Evolutionary conservation across 805 yeast genomes (phyloP).

Genomic region (Danielozyma ontarioensis): DNA sequence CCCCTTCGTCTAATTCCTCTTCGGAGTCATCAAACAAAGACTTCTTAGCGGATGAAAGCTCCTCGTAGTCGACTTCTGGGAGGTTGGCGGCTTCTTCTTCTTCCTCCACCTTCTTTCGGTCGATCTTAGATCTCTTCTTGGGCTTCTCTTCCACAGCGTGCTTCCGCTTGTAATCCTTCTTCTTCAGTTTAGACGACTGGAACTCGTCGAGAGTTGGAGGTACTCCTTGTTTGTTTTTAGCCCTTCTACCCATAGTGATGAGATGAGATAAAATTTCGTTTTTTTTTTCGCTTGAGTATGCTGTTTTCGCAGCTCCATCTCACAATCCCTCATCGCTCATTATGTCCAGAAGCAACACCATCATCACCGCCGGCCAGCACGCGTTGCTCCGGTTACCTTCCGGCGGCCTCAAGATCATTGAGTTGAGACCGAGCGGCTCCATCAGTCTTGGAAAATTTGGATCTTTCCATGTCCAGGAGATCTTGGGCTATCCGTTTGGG

Average conservation of each 20-base stretch:
- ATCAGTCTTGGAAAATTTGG: slow-evolving; percentile 91
- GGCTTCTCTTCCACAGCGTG: slow-evolving; percentile 16
- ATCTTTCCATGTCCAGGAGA: slow-evolving; percentile 63
- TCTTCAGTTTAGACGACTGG: slow-evolving; percentile 27
- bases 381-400: slow-evolving; percentile 78
- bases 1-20: slow-evolving; percentile 40
- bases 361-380: slow-evolving; percentile 45
- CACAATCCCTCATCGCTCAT: no score
- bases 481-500: slow-evolving; percentile 81
- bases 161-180: slow-evolving; percentile 12
- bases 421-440: slow-evolving; percentile 52
- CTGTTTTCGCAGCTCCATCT: not conserved
- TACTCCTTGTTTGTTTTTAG: slow-evolving; percentile 85
- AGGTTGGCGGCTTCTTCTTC: slow-evolving; percentile 29
- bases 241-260: slow-evolving; percentile 79
- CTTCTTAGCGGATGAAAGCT: slow-evolving; percentile 63
- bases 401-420: slow-evolving; percentile 68
- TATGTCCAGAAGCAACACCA: slow-evolving; percentile 19
- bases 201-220: slow-evolving; percentile 90
- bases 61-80: slow-evolving; percentile 66
- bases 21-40: slow-evolving; percentile 74
- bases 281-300: no score
- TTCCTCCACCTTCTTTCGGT: slow-evolving; percentile 5
- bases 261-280: not conserved
- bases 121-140: slow-evolving; percentile 14